These are phyloP conservation scores for Russula brevipes DNA, from an alignment of 768 basidiomycete species.

Conservation along the genomic window DNA sequence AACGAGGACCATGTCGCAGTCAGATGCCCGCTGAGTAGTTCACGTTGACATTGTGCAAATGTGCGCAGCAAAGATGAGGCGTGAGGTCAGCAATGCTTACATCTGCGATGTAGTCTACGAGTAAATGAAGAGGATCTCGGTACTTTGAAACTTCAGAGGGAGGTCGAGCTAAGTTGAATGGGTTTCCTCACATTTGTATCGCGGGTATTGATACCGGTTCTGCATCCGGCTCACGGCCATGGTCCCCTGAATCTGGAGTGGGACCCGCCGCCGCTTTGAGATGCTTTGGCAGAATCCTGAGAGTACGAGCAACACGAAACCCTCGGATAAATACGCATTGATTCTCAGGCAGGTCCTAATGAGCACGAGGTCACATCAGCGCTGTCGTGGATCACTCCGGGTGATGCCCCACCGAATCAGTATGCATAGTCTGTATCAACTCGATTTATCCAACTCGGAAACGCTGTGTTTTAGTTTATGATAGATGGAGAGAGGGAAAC, in stretches of 20 bases:
- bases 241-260: too few species aligned
- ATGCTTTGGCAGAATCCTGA: background rate
- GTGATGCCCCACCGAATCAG: too few species aligned
- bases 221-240: background rate
- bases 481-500: too few species aligned
- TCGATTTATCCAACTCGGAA: too few species aligned
- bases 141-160: background rate
- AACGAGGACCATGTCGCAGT: slow-evolving; percentile 3
- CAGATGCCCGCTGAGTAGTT: background rate
- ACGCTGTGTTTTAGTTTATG: too few species aligned
- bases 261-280: too few species aligned
- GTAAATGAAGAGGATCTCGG: slow-evolving; percentile 2
- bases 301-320: background rate
- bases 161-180: too few species aligned
- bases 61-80: too few species aligned
- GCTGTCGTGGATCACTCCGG: background rate
- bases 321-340: slow-evolving; percentile 4
- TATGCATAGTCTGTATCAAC: too few species aligned
- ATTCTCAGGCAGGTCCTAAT: background rate
- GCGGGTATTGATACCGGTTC: background rate
- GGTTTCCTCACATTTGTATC: background rate
- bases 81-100: background rate
- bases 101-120: background rate
- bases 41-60: background rate
- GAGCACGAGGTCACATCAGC: background rate